Base-by-base conservation (phyloP, 1,284 basidiomycete genomes). In the Coniferiporia sulphurascens region DNA sequence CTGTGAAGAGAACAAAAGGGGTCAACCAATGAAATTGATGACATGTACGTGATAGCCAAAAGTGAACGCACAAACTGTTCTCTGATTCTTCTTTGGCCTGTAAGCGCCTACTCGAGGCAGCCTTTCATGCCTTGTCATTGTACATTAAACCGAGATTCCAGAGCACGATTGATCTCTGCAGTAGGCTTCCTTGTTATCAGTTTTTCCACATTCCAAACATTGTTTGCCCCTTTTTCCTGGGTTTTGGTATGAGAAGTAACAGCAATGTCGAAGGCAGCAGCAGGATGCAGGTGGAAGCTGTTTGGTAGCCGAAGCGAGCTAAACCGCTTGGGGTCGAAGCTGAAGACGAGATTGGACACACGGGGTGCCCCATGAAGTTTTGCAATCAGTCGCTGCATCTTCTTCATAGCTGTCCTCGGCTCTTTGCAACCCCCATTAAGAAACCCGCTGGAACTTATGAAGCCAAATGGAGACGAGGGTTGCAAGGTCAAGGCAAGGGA, bases 31-130 rank as follows among this genome's bases (percentile, higher is more conserved):
- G 1, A 21, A 9, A 22, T 36, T 13, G 5, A 21, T 22, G n/a
- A 32, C 38, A 9, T 10, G 27, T 27, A 27, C 12, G 44, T 3
- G 17, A 46, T 9, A n/a, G 17, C 8, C 3, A 21, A 46, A 19
- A 46, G 5, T 3, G 17, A n/a, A 46, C 55, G 9, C 32, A 56
- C 55, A 38, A 15, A 44, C 35, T 56, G 55, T 34, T 56, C 44
- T 15, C 21, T 46, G 15, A 56, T 56, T 17, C 17, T 56, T n/a
- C 21, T n/a, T 12, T 22, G 21, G 1, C 27, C 13, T 15, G n/a
- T 46, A 10, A 56, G n/a, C 27, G 48, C 34, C 34, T 36, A 1
- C 46, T 56, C 55, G 15, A 56, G 55, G 15, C 46, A 10, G 35
- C 35, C n/a, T 56, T 56, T 22, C 55, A 34, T n/a, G 46, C 46